Conservation (phyloP, 2,329 filamentous ascomycete genomes). For the Truncatella angustata region DNA sequence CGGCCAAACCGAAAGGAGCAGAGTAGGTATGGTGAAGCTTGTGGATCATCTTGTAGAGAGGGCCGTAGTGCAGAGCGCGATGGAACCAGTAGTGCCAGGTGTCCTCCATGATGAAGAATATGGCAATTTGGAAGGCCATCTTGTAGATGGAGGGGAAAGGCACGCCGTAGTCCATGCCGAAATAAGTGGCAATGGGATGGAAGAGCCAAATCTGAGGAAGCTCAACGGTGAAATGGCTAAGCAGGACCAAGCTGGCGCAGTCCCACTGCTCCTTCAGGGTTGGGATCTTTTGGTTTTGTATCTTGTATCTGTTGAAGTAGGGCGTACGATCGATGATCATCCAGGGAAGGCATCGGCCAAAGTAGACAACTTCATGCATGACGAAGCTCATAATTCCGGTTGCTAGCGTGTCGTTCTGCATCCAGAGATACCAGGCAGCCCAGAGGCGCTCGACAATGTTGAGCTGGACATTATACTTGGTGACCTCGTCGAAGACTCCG, state of each 20-base stretch:
- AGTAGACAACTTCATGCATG: constrained; percentile 94
- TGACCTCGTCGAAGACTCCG: constrained; percentile 60
- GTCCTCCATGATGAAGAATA: constrained; percentile 96
- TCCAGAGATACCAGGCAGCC: constrained; percentile 95
- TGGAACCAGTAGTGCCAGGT: constrained; percentile 98
- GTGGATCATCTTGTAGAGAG: constrained; percentile 94
- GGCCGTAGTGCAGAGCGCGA: constrained; percentile 88
- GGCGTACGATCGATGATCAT: constrained; percentile 88
- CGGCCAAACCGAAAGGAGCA: constrained; percentile 91
- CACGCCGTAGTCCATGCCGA: constrained; percentile 82
- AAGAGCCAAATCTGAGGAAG: constrained; percentile 99
- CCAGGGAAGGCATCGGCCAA: constrained; percentile 86
- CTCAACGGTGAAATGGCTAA: constrained; percentile 97
- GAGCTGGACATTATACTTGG: constrained; percentile 78
- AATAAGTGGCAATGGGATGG: constrained; percentile 92
- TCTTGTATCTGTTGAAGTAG: constrained; percentile 90
- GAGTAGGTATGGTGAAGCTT: constrained; percentile 99
- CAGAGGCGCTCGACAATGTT: constrained; percentile 86
- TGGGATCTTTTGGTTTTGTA: constrained; percentile 87
- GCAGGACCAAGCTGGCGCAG: constrained; percentile 87
- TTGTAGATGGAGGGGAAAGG: constrained; percentile 84
- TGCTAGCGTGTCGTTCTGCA: constrained; percentile 95
- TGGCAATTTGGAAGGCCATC: constrained; percentile 85
- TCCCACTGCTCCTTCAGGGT: constrained; percentile 92
- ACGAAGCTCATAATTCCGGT: constrained; percentile 97